Conservation (phyloP, 306 rosid species). For the Carpinus fangiana region DNA sequence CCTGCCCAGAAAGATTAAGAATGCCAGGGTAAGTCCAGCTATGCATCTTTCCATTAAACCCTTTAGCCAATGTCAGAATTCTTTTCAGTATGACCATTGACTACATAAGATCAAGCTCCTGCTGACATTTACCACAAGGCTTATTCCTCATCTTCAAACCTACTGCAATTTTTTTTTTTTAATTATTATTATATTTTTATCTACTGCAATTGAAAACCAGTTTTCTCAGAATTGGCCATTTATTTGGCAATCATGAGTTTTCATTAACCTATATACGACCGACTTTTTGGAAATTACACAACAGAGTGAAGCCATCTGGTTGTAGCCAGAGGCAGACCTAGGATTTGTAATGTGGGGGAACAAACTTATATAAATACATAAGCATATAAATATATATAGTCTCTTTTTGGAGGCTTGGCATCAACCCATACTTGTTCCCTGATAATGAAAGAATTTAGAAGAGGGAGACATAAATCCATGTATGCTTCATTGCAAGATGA, state of each 20-base stretch:
- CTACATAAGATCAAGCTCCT: neutral
- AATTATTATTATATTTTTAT: no score
- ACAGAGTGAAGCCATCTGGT: slow-evolving; percentile 5
- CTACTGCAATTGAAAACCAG: neutral
- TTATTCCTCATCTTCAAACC: neutral
- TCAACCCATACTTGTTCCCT: no score
- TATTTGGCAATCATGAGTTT: neutral
- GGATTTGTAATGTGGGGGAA: no score
- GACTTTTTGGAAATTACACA: neutral
- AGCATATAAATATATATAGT: no score
- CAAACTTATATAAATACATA: no score
- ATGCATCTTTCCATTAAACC: neutral
- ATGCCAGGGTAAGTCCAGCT: neutral
- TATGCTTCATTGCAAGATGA: no score
- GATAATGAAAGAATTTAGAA: no score
- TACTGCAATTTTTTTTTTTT: neutral
- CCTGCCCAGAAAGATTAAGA: neutral
- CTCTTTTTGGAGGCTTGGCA: no score
- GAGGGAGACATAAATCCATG: no score
- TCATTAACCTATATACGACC: neutral
- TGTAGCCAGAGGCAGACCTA: neutral
- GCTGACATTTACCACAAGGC: neutral
- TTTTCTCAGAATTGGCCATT: neutral
- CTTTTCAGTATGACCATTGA: neutral
- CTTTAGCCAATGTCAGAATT: neutral